Evolutionary conservation across 768 basidiomycete species (phyloP), one percentile per base, ranked within the genome.

Genomic region (Agrocybe chaxingu): DNA sequence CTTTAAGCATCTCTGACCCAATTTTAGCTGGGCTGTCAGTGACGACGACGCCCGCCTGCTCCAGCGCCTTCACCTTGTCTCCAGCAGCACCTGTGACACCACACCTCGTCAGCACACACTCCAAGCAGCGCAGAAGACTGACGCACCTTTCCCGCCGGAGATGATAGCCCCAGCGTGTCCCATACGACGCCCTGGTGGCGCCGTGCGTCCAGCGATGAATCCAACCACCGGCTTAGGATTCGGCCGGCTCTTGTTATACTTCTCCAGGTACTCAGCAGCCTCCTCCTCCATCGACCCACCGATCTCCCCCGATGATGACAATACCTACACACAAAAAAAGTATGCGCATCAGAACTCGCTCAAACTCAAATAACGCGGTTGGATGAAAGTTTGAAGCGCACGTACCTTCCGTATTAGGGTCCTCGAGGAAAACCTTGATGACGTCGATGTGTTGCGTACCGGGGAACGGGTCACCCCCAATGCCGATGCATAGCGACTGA

Each of bases 271-370:
- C 59, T 94, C 97, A 4, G 97, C 97, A 6, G 97, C 97, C 57
- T 98, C 96, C 69, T 99, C 97, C 72, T 99, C 97, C 96, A 98
- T 97, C 7, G 92, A 88, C 16, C 97, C 97, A 56, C 97, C 97
- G 59, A 99, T 99, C 74, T 99, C 97, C 53, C 53, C 97, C 97
- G 60, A 99, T 99, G 55, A 98, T 76, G 55, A 99, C 96, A 57
- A 99, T 95, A 60, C 95, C 91, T 92, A 52, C 34, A 52, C 57
- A 34, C 37, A 36, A 39, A 31, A 31, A 45, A 45, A 31, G 1
- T 49, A 24, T 48, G 34, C n/a, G 24, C 62, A 51, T 36, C 46
- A 24, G 24, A 24, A 39, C 34, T 32, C 29, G 40, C 37, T 47
- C 34, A 33, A 47, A 37, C 47, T 18, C 38, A 11, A 8, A 10